Evolutionary conservation across 192 early-diverging fungal genomes (phyloP), one percentile per base, ranked within the genome.

Genomic region (Umbelopsis isabellina): DNA sequence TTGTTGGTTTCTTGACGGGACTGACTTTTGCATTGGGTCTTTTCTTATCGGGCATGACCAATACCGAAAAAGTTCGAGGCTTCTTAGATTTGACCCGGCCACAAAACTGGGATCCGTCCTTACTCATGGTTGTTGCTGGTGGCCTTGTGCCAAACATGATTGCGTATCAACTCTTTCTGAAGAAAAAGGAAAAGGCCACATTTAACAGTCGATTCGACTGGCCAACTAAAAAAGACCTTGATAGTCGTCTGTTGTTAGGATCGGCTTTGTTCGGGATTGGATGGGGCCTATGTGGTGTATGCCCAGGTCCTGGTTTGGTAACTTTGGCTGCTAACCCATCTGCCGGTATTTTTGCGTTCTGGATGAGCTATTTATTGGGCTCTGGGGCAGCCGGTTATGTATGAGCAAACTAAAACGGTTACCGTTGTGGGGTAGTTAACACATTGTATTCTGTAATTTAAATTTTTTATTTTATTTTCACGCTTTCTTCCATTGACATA

Each of bases 291-390:
- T 47, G 46, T 22, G 65, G 65, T 46, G 46, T 66, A 8, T 66
- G 65, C 22, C 65, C 65, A 23, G 65, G 65, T 15, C 65, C 65
- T 20, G 65, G 65, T 18, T 48, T 66, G 45, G 65, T 66, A 0
- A 66, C 41, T 13, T 46, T 66, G 20, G 41, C 33, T 15, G 55
- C 55, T 6, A 25, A 30, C 25, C 55, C 55, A 18, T 61, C 55
- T 25, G 15, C 25, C 30, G 25, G 25, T 4, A 61, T 61, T 61
- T 25, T 16, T 27, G 55, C 55, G 1, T 61, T 61, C n/a, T 61
- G 55, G 55, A 30, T 30, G 0, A 61, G 55, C 15, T 61, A 16
- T 61, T 18, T 61, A 1, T 25, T 61, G 25, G 55, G 55, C 7
- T 61, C 55, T 61, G 27, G 55, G 27, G 55, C 30, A 41, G 37